Base-by-base conservation (phyloP, 2,329 filamentous ascomycete genomes). In the Monilinia fructicola region DNA sequence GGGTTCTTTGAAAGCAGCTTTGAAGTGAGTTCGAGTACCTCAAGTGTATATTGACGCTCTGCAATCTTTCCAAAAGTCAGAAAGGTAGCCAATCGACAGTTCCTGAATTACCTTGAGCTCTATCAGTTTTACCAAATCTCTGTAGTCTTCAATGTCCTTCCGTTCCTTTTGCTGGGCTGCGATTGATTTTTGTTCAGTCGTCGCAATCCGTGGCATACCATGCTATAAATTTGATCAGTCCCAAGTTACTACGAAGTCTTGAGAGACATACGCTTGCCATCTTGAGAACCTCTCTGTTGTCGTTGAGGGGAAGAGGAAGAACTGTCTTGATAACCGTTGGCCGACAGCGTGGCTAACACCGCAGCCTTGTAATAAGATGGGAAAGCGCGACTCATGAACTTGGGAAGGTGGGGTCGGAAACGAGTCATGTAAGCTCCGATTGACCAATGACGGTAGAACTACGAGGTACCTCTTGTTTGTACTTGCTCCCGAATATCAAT, bases 91-190 rank as follows among this genome's bases (percentile, higher is more conserved):
- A 70, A 54, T 59, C 46, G 1, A 38, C n/a, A 21, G 52, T 46
- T 67, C 59, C 42, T 38, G 50, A 64, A 73, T 40, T 75, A 91
- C 90, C 80, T 88, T 87, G n/a, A 81, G 75, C 65, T 87, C 86
- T 48, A 96, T 85, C 64, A 86, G 79, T 64, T 84, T 81, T 70
- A 93, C 91, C 54, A 97, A 81, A 14, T 84, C 79, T 71, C 86
- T 88, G 78, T 97, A 97, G 70, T 87, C 85, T 67, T 83, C 80
- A 74, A 97, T 96, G 78, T 90, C 90, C 72, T 87, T 85, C 66
- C 87, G 82, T 77, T 96, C 92, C 77, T 88, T 85, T 71, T 87
- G 83, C 67, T 85, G 85, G 75, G 90, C 86, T 76, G 91, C 87
- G 73, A 90, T 87, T 72, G 90, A 90, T 72, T 85, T 84, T 74